Evolutionary conservation across 1,139 yeast species (phyloP).

Genomic region (Taphrina flavorubra): DNA sequence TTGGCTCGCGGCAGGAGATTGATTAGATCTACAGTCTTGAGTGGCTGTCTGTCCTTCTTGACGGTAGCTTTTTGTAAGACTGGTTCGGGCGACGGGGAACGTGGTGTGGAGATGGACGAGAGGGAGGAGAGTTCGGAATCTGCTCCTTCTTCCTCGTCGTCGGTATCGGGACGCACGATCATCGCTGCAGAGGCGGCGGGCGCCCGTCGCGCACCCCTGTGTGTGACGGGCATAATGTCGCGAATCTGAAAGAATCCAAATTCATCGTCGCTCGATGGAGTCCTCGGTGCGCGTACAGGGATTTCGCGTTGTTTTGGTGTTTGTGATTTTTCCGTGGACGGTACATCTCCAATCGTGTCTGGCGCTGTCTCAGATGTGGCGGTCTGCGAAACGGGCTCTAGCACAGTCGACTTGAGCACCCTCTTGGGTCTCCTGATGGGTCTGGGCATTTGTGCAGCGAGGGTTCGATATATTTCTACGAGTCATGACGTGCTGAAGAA

Average conservation of each 20-base stretch:
- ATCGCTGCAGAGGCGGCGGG: background rate
- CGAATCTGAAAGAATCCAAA: conserved; percentile 17
- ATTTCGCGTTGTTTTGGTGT: conserved; percentile 11
- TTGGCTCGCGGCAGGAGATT: conserved; percentile 13
- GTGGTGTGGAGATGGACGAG: background rate
- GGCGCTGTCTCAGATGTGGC: background rate
- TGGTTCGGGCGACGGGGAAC: background rate
- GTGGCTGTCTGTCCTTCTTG: background rate
- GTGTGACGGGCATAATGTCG: background rate
- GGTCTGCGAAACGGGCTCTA: background rate
- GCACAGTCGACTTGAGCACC: background rate
- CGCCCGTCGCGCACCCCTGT: conserved; percentile 1
- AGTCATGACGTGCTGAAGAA: conserved; percentile 13
- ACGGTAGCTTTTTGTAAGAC: background rate
- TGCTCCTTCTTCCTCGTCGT: conserved; percentile 9
- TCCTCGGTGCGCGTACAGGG: conserved; percentile 6
- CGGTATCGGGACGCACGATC: conserved; percentile 10
- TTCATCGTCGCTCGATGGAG: conserved; percentile 20
- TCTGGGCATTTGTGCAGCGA: conserved; percentile 7
- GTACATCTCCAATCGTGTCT: background rate
- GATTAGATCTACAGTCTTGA: conserved; percentile 9
- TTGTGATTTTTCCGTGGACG: background rate
- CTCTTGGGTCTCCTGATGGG: conserved; percentile 20
- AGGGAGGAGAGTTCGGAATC: background rate
- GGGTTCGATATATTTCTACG: background rate